Conservation (phyloP, 2,329 filamentous ascomycete genomes). For the Fusarium proliferatum region DNA sequence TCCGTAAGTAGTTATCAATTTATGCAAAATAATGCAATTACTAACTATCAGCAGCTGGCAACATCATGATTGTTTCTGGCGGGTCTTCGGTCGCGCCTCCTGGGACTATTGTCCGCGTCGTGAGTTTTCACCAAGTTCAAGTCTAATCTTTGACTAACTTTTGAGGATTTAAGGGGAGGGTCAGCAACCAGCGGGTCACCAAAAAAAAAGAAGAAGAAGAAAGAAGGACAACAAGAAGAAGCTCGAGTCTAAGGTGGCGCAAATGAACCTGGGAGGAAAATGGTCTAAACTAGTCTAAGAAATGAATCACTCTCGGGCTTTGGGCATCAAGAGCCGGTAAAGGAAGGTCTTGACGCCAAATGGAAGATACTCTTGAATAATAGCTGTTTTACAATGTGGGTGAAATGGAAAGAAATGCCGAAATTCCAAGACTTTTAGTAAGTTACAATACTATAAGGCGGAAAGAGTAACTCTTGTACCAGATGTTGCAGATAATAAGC, state of each 20-base stretch:
- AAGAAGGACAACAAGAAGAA: fast-evolving
- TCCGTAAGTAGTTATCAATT: too few relatives aligned
- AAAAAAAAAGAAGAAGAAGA: too few relatives aligned
- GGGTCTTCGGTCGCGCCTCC: fast-evolving
- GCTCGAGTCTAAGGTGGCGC: fast-evolving
- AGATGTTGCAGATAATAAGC: not conserved
- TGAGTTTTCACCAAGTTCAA: not conserved
- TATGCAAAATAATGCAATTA: too few relatives aligned
- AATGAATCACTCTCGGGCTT: not conserved
- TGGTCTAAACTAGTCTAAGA: not conserved
- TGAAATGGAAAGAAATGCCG: not conserved
- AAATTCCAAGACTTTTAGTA: not conserved
- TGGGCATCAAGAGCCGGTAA: not conserved
- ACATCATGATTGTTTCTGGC: fast-evolving
- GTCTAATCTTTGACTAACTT: not conserved
- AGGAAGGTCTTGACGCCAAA: not conserved
- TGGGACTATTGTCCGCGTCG: fast-evolving
- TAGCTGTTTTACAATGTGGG: not conserved
- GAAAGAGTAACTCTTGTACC: not conserved
- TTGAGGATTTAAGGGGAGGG: not conserved
- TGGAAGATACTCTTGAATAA: not conserved
- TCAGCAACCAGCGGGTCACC: not conserved
- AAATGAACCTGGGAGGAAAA: not conserved
- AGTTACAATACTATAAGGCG: not conserved
- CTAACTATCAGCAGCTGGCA: too few relatives aligned